Percentiles rank a stretch among this genome's conserved stretches.
phyloP scores from a whole-genome alignment of 805 yeast species.

The Sungouiozyma intestinalis region DNA sequence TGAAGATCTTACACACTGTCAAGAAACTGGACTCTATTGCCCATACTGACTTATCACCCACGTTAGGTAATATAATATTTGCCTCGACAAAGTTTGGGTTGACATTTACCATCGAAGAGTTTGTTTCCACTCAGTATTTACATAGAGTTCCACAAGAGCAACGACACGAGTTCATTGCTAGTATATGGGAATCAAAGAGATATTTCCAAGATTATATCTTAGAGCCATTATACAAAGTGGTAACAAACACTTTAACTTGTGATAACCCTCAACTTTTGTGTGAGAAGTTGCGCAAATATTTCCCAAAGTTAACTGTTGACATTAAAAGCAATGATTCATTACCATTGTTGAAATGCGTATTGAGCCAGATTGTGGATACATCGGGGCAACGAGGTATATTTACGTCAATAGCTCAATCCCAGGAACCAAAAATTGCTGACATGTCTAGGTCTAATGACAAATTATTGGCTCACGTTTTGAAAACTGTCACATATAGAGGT shows the following conservation, averaged over 20 bases:
- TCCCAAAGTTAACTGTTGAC: neutral
- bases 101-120: conserved; percentile 57
- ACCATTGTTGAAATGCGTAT: conserved; percentile 45
- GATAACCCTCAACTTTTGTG: neutral
- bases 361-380: conserved; percentile 38
- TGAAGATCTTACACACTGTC: conserved; percentile 50
- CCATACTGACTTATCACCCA: conserved; percentile 44
- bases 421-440: neutral
- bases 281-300: neutral
- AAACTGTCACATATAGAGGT: conserved; percentile 49
- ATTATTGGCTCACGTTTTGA: conserved; percentile 52
- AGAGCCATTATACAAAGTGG: conserved; percentile 71
- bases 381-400: conserved; percentile 42
- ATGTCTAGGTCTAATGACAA: neutral
- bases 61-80: conserved; percentile 57
- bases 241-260: conserved; percentile 45
- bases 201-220: conserved; percentile 58
- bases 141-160: conserved; percentile 28
- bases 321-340: conserved; percentile 37
- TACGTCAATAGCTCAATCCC: conserved; percentile 23
- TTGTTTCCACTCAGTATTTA: conserved; percentile 42
- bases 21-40: conserved; percentile 53
- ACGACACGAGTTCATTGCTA: conserved; percentile 34
- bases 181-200: conserved; percentile 54
- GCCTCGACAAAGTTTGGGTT: conserved; percentile 55